Evolutionary conservation across 495 filamentous ascomycete genomes (phyloP).

Genomic region (Penicillium odoratum): DNA sequence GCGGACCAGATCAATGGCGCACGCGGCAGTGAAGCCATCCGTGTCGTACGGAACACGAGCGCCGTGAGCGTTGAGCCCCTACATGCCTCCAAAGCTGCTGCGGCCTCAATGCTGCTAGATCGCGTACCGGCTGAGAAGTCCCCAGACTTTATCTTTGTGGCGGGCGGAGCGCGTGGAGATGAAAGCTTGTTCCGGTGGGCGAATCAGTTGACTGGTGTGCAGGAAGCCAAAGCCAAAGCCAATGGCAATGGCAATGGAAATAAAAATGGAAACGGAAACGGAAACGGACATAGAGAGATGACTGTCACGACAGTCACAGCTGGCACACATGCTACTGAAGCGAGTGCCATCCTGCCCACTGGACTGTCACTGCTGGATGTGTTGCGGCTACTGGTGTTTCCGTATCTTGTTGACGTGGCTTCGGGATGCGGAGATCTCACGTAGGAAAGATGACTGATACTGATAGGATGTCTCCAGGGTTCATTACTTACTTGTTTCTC

Average conservation of each 20-base stretch:
- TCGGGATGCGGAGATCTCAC: conserved; percentile 2
- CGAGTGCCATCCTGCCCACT: conserved; percentile 25
- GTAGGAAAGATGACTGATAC: conserved; percentile 3
- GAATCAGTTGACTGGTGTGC: conserved; percentile 52
- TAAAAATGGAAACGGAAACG: background rate
- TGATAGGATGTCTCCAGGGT: background rate
- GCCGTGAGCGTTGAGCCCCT: conserved; percentile 74
- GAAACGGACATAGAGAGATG: background rate
- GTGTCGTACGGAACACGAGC: conserved; percentile 68
- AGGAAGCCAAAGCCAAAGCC: conserved; percentile 39
- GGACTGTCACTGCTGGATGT: conserved; percentile 17
- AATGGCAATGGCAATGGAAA: background rate
- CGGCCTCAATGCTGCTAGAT: conserved; percentile 58
- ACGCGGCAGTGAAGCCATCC: conserved; percentile 72
- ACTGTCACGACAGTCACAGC: conserved; percentile 70
- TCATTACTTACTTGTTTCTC: background rate
- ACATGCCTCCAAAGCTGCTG: conserved; percentile 75
- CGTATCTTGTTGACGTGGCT: conserved; percentile 2
- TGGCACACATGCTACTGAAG: conserved; percentile 48
- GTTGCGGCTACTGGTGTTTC: conserved; percentile 9
- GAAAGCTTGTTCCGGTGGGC: conserved; percentile 88
- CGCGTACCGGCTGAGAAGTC: conserved; percentile 27
- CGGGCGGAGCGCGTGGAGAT: conserved; percentile 78
- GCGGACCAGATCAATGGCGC: conserved; percentile 86
- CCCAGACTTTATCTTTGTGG: conserved; percentile 76